A percentile compares a stretch with the other conserved stretches of the same genome.
Evolutionary conservation across 2,329 filamentous ascomycete genomes (phyloP).

Genomic region (Raffaelea arxii): DNA sequence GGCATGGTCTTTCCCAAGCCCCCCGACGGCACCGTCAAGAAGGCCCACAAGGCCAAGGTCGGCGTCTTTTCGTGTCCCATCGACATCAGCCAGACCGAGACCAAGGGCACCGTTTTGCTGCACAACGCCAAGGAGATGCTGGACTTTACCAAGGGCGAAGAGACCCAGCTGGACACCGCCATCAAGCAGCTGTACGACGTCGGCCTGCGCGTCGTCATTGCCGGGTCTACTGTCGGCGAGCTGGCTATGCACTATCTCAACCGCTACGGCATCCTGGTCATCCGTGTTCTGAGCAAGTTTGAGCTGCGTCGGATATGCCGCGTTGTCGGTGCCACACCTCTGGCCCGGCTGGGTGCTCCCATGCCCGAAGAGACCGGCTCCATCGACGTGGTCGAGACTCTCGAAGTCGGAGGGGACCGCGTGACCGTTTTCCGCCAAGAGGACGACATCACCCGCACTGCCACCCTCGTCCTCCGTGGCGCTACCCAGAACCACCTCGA

Average conservation of each 20-base stretch:
- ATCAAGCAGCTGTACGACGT: constrained; percentile 97
- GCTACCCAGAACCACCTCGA: constrained; percentile 98
- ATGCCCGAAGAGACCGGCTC: constrained; percentile 99
- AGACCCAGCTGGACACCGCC: constrained; percentile 76
- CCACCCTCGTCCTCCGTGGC: constrained; percentile 86
- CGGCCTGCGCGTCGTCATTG: constrained; percentile 82
- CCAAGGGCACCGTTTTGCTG: constrained; percentile 92
- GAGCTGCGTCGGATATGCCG: constrained; percentile 91
- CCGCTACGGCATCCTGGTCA: constrained; percentile 88
- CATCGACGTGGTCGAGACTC: constrained; percentile 90
- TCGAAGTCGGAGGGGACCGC: constrained; percentile 94
- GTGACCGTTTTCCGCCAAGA: constrained; percentile 99
- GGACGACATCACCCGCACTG: constrained; percentile 80
- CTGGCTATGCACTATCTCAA: constrained; percentile 96
- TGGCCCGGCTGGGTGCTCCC: constrained; percentile 87
- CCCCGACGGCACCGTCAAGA: constrained; percentile 87
- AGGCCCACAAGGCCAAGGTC: constrained; percentile 86
- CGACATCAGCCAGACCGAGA: constrained; percentile 93
- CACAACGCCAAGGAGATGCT: constrained; percentile 99
- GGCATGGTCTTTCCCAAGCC: constrained; percentile 98
- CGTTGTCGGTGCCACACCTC: constrained; percentile 91
- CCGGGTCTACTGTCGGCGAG: constrained; percentile 89
- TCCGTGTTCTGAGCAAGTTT: constrained; percentile 97
- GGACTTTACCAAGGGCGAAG: constrained; percentile 96
- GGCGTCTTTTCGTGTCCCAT: constrained; percentile 94